Conservation (phyloP, 2,329 filamentous ascomycete genomes). For the Chaetomium sp. region DNA sequence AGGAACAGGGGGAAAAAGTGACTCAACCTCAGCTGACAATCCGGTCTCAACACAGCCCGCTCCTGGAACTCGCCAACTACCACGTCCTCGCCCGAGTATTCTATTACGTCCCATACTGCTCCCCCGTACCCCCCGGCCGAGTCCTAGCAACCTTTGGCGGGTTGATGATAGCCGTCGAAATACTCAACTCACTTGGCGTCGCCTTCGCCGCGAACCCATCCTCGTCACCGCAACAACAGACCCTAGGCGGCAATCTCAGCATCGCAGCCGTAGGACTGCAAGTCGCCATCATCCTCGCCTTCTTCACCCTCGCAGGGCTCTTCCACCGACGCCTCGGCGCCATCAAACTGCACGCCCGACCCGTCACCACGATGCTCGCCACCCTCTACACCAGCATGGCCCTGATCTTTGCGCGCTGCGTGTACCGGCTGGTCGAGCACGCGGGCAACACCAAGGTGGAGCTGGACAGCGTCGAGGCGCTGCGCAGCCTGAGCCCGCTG, state of each 20-base stretch:
- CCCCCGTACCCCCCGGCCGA: conserved; percentile 1
- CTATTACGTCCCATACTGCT: conserved; percentile 3
- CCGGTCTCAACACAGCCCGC: background rate
- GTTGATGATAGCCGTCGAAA: background rate
- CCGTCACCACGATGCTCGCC: background rate
- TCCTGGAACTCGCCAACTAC: conserved; percentile 1
- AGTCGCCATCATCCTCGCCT: background rate
- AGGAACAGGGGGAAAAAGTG: too few species aligned
- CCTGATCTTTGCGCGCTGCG: background rate
- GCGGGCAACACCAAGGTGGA: background rate
- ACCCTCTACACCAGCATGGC: background rate
- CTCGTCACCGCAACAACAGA: background rate
- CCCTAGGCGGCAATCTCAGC: background rate
- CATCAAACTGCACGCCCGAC: too few species aligned
- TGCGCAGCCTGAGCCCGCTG: background rate
- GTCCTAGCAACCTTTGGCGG: background rate
- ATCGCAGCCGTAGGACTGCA: background rate
- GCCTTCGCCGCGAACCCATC: background rate
- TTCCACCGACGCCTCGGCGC: background rate
- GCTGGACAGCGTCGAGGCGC: background rate
- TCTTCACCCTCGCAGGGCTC: background rate
- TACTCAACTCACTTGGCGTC: background rate
- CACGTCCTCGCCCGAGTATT: background rate
- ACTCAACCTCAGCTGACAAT: too few species aligned
- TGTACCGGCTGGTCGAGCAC: background rate